A percentile compares a stretch with the other conserved stretches of the same genome.
phyloP scores from a whole-genome alignment of 148 eudicot genomes.

The Chenopodium formosanum region DNA sequence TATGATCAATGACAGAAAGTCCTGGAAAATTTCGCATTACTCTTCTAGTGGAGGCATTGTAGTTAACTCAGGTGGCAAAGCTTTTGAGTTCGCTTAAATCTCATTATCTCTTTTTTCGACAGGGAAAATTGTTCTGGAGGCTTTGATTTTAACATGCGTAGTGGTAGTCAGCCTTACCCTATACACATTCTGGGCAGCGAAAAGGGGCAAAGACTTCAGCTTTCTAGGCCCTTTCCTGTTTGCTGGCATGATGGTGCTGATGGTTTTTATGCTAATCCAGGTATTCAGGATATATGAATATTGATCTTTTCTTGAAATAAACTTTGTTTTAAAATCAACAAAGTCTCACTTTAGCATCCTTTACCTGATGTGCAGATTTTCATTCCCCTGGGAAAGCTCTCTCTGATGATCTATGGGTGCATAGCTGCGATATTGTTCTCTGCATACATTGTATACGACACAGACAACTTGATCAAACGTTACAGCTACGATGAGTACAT shows the following conservation, averaged over 20 bases:
- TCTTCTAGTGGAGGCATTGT: no score
- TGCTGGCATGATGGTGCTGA: slow-evolving; percentile 39
- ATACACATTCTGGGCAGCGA: slow-evolving; percentile 51
- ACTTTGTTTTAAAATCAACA: neutral
- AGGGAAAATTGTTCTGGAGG: slow-evolving; percentile 44
- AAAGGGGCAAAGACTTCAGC: slow-evolving; percentile 44
- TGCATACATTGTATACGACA: slow-evolving; percentile 58
- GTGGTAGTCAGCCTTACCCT: slow-evolving; percentile 38
- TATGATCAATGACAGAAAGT: neutral
- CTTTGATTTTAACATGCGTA: slow-evolving; percentile 42
- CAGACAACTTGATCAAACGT: slow-evolving; percentile 60
- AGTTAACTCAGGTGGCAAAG: neutral
- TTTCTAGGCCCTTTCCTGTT: slow-evolving; percentile 48
- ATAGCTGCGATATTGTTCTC: slow-evolving; percentile 52
- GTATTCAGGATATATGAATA: slow-evolving; percentile 12
- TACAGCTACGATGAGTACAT: slow-evolving; percentile 47
- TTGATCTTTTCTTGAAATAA: no score
- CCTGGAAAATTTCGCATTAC: no score
- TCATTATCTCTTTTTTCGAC: neutral
- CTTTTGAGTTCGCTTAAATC: neutral
- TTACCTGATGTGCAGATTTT: slow-evolving; percentile 34
- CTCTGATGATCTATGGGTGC: slow-evolving; percentile 43
- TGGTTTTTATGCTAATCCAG: slow-evolving; percentile 47
- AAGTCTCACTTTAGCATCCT: neutral
- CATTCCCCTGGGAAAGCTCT: slow-evolving; percentile 47